Percentiles rank a stretch among this genome's conserved stretches.
phyloP scores from a whole-genome alignment of 2,329 filamentous ascomycete species.

The Penicillium sp. region DNA sequence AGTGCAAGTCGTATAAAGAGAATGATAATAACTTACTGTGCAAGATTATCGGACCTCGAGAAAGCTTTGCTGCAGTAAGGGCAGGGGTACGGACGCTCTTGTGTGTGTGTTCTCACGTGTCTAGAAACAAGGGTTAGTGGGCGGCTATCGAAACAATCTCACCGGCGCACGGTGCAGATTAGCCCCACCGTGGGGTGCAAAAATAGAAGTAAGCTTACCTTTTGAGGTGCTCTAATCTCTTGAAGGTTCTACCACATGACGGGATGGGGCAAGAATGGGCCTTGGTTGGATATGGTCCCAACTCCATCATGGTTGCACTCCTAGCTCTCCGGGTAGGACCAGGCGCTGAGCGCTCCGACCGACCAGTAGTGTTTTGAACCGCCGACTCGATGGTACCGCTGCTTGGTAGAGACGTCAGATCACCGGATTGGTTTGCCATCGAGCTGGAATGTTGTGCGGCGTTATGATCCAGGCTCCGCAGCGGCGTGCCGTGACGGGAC shows the following conservation, averaged over 20 bases:
- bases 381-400: constrained; percentile 60
- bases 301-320: constrained; percentile 93
- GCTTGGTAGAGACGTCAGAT: constrained; percentile 62
- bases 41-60: constrained; percentile 96
- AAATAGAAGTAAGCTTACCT: constrained; percentile 63
- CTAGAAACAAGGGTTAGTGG: constrained; percentile 58
- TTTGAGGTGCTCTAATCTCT: constrained; percentile 98
- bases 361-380: constrained; percentile 58
- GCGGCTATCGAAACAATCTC: constrained; percentile 49
- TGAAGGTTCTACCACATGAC: constrained; percentile 94
- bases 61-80: constrained; percentile 98
- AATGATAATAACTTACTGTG: constrained; percentile 66
- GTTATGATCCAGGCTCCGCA: constrained; percentile 80
- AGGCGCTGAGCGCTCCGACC: constrained; percentile 53
- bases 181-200: constrained; percentile 17
- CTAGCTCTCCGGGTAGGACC: constrained; percentile 84
- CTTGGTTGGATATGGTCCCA: constrained; percentile 94
- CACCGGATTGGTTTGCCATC: constrained; percentile 63
- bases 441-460: constrained; percentile 69
- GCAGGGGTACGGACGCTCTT: constrained; percentile 98
- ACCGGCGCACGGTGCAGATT: constrained; percentile 35
- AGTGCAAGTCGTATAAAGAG: constrained; percentile 27
- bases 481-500: constrained; percentile 86
- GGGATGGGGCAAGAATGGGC: constrained; percentile 99
- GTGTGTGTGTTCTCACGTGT: constrained; percentile 98